These are phyloP conservation scores for Naganishia vaughanmartiniae DNA, from an alignment of 768 basidiomycete genomes.

Conservation along the genomic window DNA sequence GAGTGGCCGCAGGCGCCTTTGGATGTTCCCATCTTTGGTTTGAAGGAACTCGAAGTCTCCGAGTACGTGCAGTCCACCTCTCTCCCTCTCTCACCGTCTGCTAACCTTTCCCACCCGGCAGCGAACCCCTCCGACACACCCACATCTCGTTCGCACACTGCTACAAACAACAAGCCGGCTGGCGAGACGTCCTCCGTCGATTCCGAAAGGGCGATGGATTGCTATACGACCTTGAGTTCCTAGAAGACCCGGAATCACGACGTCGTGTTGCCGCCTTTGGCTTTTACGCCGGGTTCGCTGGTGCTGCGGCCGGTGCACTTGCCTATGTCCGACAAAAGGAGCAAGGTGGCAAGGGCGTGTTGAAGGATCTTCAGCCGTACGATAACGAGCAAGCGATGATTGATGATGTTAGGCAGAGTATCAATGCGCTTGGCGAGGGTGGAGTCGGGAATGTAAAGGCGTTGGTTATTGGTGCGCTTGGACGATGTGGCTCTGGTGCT, in stretches of 20 bases:
- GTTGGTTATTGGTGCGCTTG: constrained; percentile 92
- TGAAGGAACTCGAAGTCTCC: constrained; percentile 91
- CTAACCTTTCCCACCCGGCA: constrained; percentile 36
- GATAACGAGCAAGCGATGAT: constrained; percentile 83
- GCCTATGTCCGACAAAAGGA: constrained; percentile 68
- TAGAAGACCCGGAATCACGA: constrained; percentile 70
- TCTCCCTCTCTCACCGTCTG: not conserved
- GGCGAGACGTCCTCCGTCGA: constrained; percentile 78
- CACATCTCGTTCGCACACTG: constrained; percentile 99
- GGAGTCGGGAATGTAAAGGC: constrained; percentile 62
- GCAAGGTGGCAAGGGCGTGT: constrained; percentile 55
- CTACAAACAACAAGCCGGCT: constrained; percentile 92
- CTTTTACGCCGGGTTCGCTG: constrained; percentile 97
- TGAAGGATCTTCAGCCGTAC: constrained; percentile 76
- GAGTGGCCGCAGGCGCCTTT: constrained; percentile 80
- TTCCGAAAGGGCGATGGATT: constrained; percentile 77
- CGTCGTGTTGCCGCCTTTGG: constrained; percentile 96
- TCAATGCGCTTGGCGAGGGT: constrained; percentile 60
- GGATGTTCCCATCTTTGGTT: constrained; percentile 77
- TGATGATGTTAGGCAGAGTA: constrained; percentile 63
- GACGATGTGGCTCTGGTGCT: constrained; percentile 89
- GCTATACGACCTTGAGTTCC: constrained; percentile 93
- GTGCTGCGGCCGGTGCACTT: constrained; percentile 76
- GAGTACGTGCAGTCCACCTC: constrained; percentile 52
- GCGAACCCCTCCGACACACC: constrained; percentile 76